A percentile compares a stretch with the other conserved stretches of the same genome.
phyloP scores from a whole-genome alignment of 805 yeast genomes.

The Suhomyces pyralidae region DNA sequence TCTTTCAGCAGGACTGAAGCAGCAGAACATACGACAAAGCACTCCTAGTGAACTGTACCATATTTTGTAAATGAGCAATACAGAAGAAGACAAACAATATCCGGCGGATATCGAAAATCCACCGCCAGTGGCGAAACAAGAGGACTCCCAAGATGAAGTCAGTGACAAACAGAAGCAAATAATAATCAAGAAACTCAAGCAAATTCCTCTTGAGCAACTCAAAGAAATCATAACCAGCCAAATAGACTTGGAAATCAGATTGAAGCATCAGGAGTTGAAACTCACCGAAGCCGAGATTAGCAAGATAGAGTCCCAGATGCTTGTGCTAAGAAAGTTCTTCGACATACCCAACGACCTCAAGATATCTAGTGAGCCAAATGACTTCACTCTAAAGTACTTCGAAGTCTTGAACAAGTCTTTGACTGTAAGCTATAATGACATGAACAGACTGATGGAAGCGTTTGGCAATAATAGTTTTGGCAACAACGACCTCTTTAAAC shows the following conservation, averaged over 20 bases:
- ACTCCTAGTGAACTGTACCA: background rate
- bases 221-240: conserved; percentile 41
- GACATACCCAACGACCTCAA: conserved; percentile 39
- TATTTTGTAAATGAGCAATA: background rate
- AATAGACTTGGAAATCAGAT: conserved; percentile 56
- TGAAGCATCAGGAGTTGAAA: conserved; percentile 56
- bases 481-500: conserved; percentile 7
- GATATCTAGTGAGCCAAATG: conserved; percentile 43
- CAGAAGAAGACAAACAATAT: background rate
- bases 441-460: conserved; percentile 11
- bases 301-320: conserved; percentile 57
- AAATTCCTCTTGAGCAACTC: conserved; percentile 22
- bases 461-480: conserved; percentile 5
- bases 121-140: background rate
- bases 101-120: background rate
- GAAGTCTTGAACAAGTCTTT: conserved; percentile 34
- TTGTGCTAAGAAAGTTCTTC: conserved; percentile 46
- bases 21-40: background rate
- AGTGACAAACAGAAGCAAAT: background rate
- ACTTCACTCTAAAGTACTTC: conserved; percentile 42
- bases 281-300: conserved; percentile 52
- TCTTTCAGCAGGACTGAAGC: background rate
- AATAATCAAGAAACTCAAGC: conserved; percentile 5
- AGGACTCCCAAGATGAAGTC: background rate
- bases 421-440: conserved; percentile 29